Base-by-base conservation (phyloP, 2,329 filamentous ascomycete species). In the Verticillium dahliae region DNA sequence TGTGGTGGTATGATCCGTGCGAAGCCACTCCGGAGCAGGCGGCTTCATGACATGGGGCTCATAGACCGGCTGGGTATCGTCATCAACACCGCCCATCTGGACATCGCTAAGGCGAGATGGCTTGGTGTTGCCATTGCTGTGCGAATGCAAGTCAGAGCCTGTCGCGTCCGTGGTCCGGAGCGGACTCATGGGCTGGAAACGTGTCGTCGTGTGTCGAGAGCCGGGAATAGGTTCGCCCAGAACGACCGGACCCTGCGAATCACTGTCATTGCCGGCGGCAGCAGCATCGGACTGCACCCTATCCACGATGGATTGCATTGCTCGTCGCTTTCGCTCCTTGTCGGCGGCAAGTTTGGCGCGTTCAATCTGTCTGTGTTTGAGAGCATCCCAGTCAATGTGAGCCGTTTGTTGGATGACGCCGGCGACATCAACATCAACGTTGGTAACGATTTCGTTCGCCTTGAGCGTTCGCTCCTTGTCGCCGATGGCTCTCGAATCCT, bases 401-500 rank as follows among this genome's bases (percentile, higher is more conserved):
- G 79, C 80, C 14, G 90, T 85, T 65, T 90, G 82, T 52, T 81
- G 80, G 69, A 92, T 89, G 61, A 97, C 87, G 56, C 85, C 86
- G 54, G 87, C 86, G 65, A 98, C 89, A 74, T 98, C 94, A 38
- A 98, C 94, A 72, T 97, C 92, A 2, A 97, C 94, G 70, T 98
- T 98, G 27, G 92, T 87, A 39, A 93, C 80, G 68, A 99, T 86
- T 76, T 99, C 95, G 63, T 96, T 96, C 1, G 92, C 93, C 73
- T 93, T 95, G 60, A 97, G 78, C 1, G 89, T 86, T 50, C 92
- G 84, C 65, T 96, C 90, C 68, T 88, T 87, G 69, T 98, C 94
- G n/a, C 90, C 91, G 62, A 88, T 84, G 11, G 87, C 88, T 71
- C 88, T 90, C 11, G 93, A 88, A 75, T 99, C 95, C 72, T 91